A percentile compares a stretch with the other conserved stretches of the same genome.
Conservation (phyloP, 306 rosid species). For the Lablab purpureus region DNA sequence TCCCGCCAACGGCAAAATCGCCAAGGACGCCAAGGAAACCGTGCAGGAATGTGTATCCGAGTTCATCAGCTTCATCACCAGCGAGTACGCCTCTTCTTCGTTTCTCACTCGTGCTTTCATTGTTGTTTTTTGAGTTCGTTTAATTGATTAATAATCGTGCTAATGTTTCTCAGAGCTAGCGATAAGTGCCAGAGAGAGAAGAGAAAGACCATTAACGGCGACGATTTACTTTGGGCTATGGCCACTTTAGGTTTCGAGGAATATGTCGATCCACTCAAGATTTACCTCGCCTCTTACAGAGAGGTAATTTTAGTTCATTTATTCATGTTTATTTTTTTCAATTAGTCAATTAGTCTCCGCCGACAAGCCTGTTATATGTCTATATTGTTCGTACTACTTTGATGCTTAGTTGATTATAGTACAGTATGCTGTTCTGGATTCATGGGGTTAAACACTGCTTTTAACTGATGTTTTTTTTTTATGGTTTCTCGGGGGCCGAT, state of each 20-base stretch:
- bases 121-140: neutral
- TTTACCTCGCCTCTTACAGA: slow-evolving; percentile 72
- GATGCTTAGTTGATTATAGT: neutral
- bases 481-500: slow-evolving; percentile 39
- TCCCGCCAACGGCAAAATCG: slow-evolving; percentile 87
- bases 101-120: neutral
- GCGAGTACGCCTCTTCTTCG: slow-evolving; percentile 64
- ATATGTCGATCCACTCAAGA: slow-evolving; percentile 79
- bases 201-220: slow-evolving; percentile 90
- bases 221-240: slow-evolving; percentile 96
- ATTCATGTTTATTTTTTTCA: neutral
- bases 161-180: slow-evolving; percentile 65
- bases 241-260: slow-evolving; percentile 88
- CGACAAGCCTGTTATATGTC: neutral
- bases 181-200: slow-evolving; percentile 94
- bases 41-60: slow-evolving; percentile 92
- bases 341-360: neutral
- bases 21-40: slow-evolving; percentile 91
- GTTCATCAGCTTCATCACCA: slow-evolving; percentile 91
- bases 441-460: neutral
- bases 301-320: slow-evolving; percentile 56
- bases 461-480: slow-evolving; percentile 40
- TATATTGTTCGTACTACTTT: neutral
- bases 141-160: neutral
- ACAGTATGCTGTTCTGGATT: neutral